These are phyloP conservation scores for Cyberlindnera americana DNA, from an alignment of 805 yeast species.

Conservation along the genomic window DNA sequence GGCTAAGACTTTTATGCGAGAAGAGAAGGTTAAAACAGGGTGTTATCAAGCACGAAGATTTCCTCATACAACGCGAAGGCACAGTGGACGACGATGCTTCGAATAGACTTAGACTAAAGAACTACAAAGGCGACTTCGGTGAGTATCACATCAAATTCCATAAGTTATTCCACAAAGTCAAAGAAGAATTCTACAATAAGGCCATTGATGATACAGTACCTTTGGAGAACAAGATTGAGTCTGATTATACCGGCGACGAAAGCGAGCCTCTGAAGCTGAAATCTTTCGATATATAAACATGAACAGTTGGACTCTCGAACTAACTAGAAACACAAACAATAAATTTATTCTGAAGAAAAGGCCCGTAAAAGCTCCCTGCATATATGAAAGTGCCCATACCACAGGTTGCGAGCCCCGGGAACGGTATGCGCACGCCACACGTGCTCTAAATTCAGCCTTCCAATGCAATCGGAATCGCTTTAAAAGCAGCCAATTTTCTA, in stretches of 20 bases:
- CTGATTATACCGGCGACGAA: conserved; percentile 5
- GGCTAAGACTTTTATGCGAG: conserved; percentile 8
- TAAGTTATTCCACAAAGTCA: conserved; percentile 13
- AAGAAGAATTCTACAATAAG: conserved; percentile 9
- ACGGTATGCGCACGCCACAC: conserved; percentile 4
- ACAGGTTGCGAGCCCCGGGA: no score
- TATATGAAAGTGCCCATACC: no score
- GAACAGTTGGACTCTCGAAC: no score
- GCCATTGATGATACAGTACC: neutral
- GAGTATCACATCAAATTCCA: conserved; percentile 23
- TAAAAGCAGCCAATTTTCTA: neutral
- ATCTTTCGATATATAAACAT: conserved; percentile 1
- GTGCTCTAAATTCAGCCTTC: no score
- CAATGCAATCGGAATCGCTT: conserved; percentile 1
- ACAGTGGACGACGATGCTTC: conserved; percentile 17
- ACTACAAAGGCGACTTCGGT: conserved; percentile 28
- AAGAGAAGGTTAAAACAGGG: conserved; percentile 20
- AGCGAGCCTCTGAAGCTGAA: conserved; percentile 11
- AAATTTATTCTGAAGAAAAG: no score
- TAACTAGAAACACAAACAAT: no score
- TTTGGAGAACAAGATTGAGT: neutral
- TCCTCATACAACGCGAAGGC: conserved; percentile 13
- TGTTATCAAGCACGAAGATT: conserved; percentile 18
- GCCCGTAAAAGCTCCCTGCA: no score
- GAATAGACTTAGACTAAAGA: conserved; percentile 23